Base-by-base conservation (phyloP, 352 stramenopile species). In the Pythium coloratum region DNA sequence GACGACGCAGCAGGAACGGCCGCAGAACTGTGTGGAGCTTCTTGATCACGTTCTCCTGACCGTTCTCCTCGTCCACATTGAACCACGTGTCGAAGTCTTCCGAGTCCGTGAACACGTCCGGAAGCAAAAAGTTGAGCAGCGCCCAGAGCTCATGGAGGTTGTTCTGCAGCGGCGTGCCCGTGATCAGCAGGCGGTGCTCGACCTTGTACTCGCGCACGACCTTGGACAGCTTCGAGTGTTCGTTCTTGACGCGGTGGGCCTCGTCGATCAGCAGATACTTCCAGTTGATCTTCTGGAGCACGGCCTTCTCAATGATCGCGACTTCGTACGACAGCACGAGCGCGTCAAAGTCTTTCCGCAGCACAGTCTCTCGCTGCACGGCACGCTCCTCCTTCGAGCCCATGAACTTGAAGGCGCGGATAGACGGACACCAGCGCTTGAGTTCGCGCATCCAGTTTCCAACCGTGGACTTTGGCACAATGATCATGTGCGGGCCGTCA, bases 71-170 rank as follows among this genome's bases (percentile, higher is more conserved):
- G 63, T 99, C 94, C 9, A 99, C 84, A 70, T 99, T 98, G 70
- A 99, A 99, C 96, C 97, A 99, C 64, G 98, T 90, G 76, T 99
- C 97, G 62, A 99, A 99, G 69, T 99, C 96, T 24, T 99, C 97
- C 10, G 95, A 83, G 59, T 95, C 97, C 1, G 88, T 95, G 76
- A 99, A 99, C 36, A 93, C 78, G 51, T 82, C 80, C 0, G 84
- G 89, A 57, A 99, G 86, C 44, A 99, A 82, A 76, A 99, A 99
- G 82, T 99, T 99, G n/a, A 99, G 82, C 66, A 99, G 76, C 20
- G 98, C 97, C 98, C 98, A 99, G 3, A 99, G 84, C 81, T 99
- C 98, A 72, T 99, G 97, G 54, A 99, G 82, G 73, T 99, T 99
- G 82, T 99, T 99, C 80, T 99, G 97, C 47, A 99, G 76, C 40